Evolutionary conservation across 2,329 filamentous ascomycete genomes (phyloP).

Genomic region (Drechmeria coniospora): DNA sequence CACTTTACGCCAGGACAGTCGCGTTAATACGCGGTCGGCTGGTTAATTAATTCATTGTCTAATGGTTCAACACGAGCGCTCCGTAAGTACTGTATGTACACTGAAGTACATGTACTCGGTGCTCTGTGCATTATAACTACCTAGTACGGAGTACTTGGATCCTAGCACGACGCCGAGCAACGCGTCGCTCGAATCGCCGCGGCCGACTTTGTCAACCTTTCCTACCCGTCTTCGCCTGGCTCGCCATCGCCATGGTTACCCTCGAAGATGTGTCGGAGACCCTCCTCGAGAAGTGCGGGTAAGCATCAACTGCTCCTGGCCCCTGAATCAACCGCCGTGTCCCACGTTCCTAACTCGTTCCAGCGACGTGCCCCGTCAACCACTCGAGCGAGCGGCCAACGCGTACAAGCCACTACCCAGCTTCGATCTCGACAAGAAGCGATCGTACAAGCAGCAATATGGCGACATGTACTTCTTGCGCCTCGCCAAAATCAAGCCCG

Average conservation of each 20-base stretch:
- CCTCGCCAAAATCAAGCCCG: constrained; percentile 72
- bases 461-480: constrained; percentile 96
- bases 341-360: not conserved
- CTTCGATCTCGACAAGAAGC: constrained; percentile 54
- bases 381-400: constrained; percentile 36
- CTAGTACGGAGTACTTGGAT: no score
- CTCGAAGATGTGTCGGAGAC: constrained; percentile 18
- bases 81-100: no score
- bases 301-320: constrained; percentile 4
- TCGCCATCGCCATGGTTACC: constrained; percentile 14
- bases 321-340: not conserved
- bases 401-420: constrained; percentile 61
- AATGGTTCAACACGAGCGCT: no score
- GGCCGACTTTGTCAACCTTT: no score
- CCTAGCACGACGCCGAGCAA: no score
- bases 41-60: no score
- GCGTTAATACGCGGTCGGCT: no score
- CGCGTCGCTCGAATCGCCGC: no score
- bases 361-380: constrained; percentile 19
- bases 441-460: constrained; percentile 87
- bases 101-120: no score
- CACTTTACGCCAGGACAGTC: no score
- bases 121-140: no score
- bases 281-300: constrained; percentile 19
- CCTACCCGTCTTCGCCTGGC: not conserved